Conservation (phyloP, 768 basidiomycete species). For the Glaciozyma antarctica region DNA sequence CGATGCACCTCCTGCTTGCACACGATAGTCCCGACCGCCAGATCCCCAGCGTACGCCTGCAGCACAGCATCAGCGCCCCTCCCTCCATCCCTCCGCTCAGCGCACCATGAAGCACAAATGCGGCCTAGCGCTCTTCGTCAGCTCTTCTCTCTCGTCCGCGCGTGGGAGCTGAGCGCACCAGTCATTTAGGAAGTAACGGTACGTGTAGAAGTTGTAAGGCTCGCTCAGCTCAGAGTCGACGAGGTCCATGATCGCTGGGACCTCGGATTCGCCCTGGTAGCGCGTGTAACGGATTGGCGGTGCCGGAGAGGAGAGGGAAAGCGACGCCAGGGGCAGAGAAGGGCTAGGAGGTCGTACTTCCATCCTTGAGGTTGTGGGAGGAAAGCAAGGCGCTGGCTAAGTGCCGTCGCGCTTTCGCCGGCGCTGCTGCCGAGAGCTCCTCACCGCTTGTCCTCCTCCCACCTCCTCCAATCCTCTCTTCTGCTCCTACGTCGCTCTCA, state of each 20-base stretch:
- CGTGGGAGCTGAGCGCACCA: slow-evolving; percentile 53
- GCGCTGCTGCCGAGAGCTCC: too few relatives aligned
- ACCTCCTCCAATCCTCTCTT: too few relatives aligned
- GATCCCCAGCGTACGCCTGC: slow-evolving; percentile 25
- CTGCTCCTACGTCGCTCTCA: too few relatives aligned
- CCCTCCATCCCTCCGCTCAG: not conserved
- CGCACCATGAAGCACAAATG: slow-evolving; percentile 51
- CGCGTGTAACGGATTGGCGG: slow-evolving; percentile 2
- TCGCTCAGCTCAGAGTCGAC: slow-evolving; percentile 88
- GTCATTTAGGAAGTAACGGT: slow-evolving; percentile 89
- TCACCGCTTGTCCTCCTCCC: too few relatives aligned
- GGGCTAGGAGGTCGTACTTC: too few relatives aligned
- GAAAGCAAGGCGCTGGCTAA: too few relatives aligned
- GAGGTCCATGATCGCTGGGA: slow-evolving; percentile 68
- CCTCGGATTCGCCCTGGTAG: slow-evolving; percentile 31
- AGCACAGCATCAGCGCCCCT: too few relatives aligned
- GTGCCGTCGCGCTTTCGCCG: too few relatives aligned
- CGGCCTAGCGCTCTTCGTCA: slow-evolving; percentile 51
- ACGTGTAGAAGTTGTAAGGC: slow-evolving; percentile 93
- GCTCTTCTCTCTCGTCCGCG: not conserved
- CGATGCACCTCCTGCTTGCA: slow-evolving; percentile 94
- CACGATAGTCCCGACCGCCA: slow-evolving; percentile 71
- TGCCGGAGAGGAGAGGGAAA: not conserved
- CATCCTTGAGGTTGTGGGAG: too few relatives aligned
- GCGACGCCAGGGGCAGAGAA: not conserved